A percentile compares a stretch with the other conserved stretches of the same genome.
Conservation (phyloP, 2,329 filamentous ascomycete genomes). For the Neophaeococcomyces aloes region DNA sequence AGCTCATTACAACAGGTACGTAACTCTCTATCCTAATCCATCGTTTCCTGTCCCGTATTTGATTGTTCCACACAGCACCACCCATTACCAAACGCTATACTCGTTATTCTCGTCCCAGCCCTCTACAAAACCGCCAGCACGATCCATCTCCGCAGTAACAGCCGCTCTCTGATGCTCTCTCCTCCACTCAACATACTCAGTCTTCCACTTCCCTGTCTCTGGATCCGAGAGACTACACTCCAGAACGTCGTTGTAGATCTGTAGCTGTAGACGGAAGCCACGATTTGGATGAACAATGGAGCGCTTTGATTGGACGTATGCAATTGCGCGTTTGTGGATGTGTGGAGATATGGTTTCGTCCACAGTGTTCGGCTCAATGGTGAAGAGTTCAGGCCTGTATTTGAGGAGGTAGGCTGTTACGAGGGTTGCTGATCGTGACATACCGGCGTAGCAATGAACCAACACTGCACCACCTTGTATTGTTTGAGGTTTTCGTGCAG, state of each 20-base stretch:
- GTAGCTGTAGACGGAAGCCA: neutral
- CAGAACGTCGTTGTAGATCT: neutral
- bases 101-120: no score
- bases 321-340: neutral
- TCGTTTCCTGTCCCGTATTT: no score
- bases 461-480: constrained; percentile 15
- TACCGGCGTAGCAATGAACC: constrained; percentile 17
- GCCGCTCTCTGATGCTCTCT: no score
- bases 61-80: no score
- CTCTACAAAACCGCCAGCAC: no score
- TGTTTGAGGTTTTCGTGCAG: neutral
- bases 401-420: constrained; percentile 12
- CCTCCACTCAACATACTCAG: neutral
- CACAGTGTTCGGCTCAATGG: no score
- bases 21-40: no score
- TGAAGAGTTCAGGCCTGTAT: constrained; percentile 1
- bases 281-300: neutral
- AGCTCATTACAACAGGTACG: no score
- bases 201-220: neutral
- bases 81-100: no score
- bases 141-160: no score
- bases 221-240: neutral
- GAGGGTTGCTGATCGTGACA: constrained; percentile 17
- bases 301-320: neutral
- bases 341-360: no score